A percentile compares a stretch with the other conserved stretches of the same genome.
Conservation (phyloP, 768 basidiomycete genomes). For the Agaricus bisporus region DNA sequence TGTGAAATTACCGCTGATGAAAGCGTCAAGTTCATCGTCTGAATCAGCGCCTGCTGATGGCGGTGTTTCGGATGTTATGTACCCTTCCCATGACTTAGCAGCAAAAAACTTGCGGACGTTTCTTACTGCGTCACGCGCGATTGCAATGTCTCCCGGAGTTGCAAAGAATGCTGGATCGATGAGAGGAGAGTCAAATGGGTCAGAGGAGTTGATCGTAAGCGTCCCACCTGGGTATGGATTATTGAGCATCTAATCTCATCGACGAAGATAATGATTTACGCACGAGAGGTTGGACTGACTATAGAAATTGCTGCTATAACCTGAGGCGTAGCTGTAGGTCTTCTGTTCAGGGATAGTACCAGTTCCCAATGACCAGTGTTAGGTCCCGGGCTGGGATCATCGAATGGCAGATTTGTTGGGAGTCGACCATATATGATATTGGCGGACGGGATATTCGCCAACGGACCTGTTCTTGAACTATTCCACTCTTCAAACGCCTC, state of each 20-base stretch:
- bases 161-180: constrained; percentile 10
- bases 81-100: constrained; percentile 6
- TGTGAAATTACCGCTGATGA: not conserved
- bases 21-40: constrained; percentile 1
- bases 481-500: constrained; percentile 12
- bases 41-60: not conserved
- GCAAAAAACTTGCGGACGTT: not conserved
- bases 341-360: not conserved
- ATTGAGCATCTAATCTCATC: not conserved
- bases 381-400: constrained; percentile 19
- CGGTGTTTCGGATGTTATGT: not conserved
- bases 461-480: constrained; percentile 10
- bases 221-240: not conserved
- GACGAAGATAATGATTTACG: not conserved
- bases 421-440: constrained; percentile 18
- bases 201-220: constrained; percentile 9
- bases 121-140: constrained; percentile 13
- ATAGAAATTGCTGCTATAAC: not conserved
- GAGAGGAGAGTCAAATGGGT: constrained; percentile 10
- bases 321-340: too few species aligned
- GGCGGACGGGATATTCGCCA: constrained; percentile 6
- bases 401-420: not conserved
- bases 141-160: constrained; percentile 14
- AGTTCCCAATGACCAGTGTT: constrained; percentile 19
- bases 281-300: constrained; percentile 12